These are phyloP conservation scores for Stagonosporopsis cucurbitacearum DNA, from an alignment of 2,329 filamentous ascomycete species.

Conservation along the genomic window DNA sequence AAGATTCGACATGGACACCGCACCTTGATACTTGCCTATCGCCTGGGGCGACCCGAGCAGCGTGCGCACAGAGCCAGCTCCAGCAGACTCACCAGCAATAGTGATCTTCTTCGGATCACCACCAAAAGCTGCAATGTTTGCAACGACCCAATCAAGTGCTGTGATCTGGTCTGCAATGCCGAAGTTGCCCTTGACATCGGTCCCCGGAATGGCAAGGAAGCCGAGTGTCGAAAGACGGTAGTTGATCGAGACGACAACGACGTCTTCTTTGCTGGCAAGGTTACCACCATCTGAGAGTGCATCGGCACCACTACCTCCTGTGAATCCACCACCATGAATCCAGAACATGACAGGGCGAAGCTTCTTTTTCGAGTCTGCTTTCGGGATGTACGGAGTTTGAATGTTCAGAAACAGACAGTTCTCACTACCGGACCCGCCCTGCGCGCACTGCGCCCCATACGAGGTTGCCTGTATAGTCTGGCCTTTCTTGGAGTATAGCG, in stretches of 20 bases:
- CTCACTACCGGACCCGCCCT: slow-evolving; percentile 48
- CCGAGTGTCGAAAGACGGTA: slow-evolving; percentile 29
- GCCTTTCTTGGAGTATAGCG: slow-evolving; percentile 53
- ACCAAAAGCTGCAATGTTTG: slow-evolving; percentile 44
- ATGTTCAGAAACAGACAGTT: slow-evolving; percentile 35
- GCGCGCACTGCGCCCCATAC: slow-evolving; percentile 56
- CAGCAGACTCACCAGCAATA: slow-evolving; percentile 32
- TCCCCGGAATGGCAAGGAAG: slow-evolving; percentile 19
- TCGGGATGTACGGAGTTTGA: slow-evolving; percentile 45
- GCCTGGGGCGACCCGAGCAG: slow-evolving; percentile 60
- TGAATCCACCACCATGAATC: slow-evolving; percentile 70
- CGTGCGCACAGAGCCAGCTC: slow-evolving; percentile 52
- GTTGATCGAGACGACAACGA: slow-evolving; percentile 59
- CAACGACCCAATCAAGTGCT: slow-evolving; percentile 54
- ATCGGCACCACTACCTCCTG: slow-evolving; percentile 56
- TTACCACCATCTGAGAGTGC: slow-evolving; percentile 59
- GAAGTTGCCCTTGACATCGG: slow-evolving; percentile 43
- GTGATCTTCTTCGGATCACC: slow-evolving; percentile 35
- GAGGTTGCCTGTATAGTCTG: slow-evolving; percentile 55
- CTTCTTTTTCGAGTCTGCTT: slow-evolving; percentile 46
- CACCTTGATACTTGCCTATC: slow-evolving; percentile 56
- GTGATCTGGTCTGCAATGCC: slow-evolving; percentile 33
- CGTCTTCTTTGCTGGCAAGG: slow-evolving; percentile 61
- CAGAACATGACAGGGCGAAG: slow-evolving; percentile 55
- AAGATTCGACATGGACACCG: slow-evolving; percentile 59